Evolutionary conservation across 2,329 filamentous ascomycete genomes (phyloP).

Genomic region (Fusarium oxysporum): DNA sequence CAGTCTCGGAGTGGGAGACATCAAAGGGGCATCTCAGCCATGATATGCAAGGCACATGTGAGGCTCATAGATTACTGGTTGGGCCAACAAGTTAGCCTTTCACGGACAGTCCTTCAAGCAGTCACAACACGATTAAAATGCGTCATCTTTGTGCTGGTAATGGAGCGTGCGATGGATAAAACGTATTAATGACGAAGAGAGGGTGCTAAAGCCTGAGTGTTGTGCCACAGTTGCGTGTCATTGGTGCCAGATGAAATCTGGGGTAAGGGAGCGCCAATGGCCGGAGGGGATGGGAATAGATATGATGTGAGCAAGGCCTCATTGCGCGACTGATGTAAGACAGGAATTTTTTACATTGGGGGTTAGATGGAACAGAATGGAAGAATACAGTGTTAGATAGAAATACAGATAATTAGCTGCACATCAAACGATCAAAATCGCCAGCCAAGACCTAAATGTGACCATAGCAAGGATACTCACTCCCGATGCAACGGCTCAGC

Average conservation of each 20-base stretch:
- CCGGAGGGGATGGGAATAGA: no score
- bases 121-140: neutral
- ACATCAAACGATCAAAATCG: neutral
- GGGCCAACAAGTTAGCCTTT: neutral
- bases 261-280: neutral
- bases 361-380: neutral
- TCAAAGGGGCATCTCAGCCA: neutral
- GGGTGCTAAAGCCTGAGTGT: neutral
- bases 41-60: neutral
- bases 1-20: neutral
- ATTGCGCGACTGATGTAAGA: neutral
- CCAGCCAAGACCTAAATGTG: neutral
- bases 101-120: neutral
- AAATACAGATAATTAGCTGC: neutral
- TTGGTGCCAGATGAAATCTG: neutral
- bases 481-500: constrained; percentile 12
- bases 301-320: neutral
- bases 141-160: neutral
- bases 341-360: neutral
- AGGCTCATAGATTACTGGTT: neutral
- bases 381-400: neutral
- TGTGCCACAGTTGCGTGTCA: neutral
- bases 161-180: neutral
- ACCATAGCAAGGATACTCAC: neutral
- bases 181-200: neutral